Evolutionary conservation across 306 rosid genomes (phyloP), one percentile per base, ranked within the genome.

Genomic region (Rosa lucieae): DNA sequence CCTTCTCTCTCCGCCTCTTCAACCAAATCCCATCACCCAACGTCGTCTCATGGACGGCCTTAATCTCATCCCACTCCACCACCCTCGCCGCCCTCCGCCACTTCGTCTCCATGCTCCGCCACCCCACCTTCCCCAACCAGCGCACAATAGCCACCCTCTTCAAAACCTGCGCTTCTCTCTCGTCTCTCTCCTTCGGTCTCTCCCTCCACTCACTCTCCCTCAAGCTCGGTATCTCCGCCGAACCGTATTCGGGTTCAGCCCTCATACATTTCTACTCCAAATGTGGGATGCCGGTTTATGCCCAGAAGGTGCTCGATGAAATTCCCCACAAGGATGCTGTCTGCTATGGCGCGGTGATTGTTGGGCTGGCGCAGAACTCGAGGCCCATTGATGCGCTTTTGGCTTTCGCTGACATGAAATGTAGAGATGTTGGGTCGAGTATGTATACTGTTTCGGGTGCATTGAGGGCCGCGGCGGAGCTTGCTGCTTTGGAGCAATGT

Each of bases 61-160:
- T 94, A 35, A 82, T 94, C 82, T 80, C 93, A 51, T 90, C 96
- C 12, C 82, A 87, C 70, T 80, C 94, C 81, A 81, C 82, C 89
- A 79, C 89, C 43, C 53, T 75, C 69, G 73, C 76, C 26, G 78
- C 98, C 61, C 91, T 94, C 67, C 89, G 73, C 17, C 85, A 89
- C 61, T 92, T 94, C 80, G 65, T 92, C 75, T 86, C 92, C 65
- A 94, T 94, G 98, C 95, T 89, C 67, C 97, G 95, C 84, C 84
- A 82, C 85, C 85, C 93, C 15, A 77, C 83, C 0, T 83, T 86
- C 23, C 98, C 98, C 78, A 92, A 89, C 90, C 92, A 84, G 62
- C 92, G 93, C 82, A 89, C 97, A 20, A n/a, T 94, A 8, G 87
- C 97, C 35, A 80, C 89, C 42, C 93, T 94, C 59, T 87, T 91